Percentiles rank a stretch among this genome's conserved stretches.
Evolutionary conservation across 768 basidiomycete species (phyloP).

Genomic region (Amanita fuliginea): DNA sequence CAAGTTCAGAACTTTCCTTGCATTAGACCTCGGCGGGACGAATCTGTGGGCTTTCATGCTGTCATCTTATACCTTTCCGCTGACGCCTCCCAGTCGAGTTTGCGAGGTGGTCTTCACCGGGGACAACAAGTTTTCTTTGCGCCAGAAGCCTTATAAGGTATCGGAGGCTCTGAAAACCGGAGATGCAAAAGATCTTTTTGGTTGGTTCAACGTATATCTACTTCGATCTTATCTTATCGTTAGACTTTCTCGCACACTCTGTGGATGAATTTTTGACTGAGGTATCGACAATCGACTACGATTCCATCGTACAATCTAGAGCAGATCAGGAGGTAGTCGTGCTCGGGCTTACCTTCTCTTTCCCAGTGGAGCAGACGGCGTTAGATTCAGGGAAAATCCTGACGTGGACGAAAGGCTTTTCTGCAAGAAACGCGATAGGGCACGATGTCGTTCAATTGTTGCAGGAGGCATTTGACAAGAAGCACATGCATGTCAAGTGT

Average conservation of each 20-base stretch:
- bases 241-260: conserved; percentile 96
- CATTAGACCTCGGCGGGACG: conserved; percentile 94
- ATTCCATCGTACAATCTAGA: conserved; percentile 13
- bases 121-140: conserved; percentile 77
- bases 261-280: conserved; percentile 89
- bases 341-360: conserved; percentile 93
- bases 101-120: conserved; percentile 92
- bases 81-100: conserved; percentile 53
- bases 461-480: conserved; percentile 86
- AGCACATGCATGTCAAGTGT: conserved; percentile 86
- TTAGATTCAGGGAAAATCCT: conserved; percentile 83
- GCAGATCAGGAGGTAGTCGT: conserved; percentile 26
- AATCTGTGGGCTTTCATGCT: conserved; percentile 61
- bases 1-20: conserved; percentile 74
- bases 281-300: conserved; percentile 35
- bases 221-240: neutral
- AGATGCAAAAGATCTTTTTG: conserved; percentile 79
- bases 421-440: conserved; percentile 84
- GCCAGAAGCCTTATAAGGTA: conserved; percentile 95
- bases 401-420: conserved; percentile 94
- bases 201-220: conserved; percentile 26
- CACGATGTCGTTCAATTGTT: conserved; percentile 83
- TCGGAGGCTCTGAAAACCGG: conserved; percentile 91
- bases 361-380: conserved; percentile 96
- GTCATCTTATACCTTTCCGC: neutral